Percentiles rank a stretch among this genome's conserved stretches.
phyloP scores from a whole-genome alignment of 768 basidiomycete species.

The Serendipita indica region DNA sequence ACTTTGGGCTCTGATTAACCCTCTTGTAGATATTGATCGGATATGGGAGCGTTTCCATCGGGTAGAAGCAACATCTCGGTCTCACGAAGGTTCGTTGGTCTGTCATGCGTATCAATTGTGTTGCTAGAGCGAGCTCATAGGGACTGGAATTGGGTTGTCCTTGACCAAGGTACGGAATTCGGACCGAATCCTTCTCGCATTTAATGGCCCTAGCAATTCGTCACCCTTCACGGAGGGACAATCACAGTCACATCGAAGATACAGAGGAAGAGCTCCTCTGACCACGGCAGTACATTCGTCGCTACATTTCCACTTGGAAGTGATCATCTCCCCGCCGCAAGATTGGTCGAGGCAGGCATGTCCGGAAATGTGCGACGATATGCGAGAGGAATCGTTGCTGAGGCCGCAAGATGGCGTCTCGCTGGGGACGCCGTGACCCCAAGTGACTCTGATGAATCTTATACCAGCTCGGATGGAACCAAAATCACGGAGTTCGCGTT shows the following conservation, averaged over 20 bases:
- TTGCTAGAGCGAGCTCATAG: slow-evolving; percentile 21
- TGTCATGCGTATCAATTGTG: too few species aligned
- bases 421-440: slow-evolving; percentile 12
- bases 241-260: slow-evolving; percentile 22
- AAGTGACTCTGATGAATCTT: slow-evolving; percentile 7
- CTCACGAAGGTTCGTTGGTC: too few species aligned
- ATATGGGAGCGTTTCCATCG: slow-evolving; percentile 28
- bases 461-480: background rate
- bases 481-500: background rate
- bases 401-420: slow-evolving; percentile 20
- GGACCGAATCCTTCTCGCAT: background rate
- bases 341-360: slow-evolving; percentile 16
- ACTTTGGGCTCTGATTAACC: background rate
- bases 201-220: slow-evolving; percentile 20
- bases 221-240: slow-evolving; percentile 25
- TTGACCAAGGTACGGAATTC: slow-evolving; percentile 20
- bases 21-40: slow-evolving; percentile 16
- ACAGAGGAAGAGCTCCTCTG: slow-evolving; percentile 19
- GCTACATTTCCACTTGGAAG: slow-evolving; percentile 23
- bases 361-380: slow-evolving; percentile 16
- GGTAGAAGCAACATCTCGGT: slow-evolving; percentile 14
- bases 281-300: slow-evolving; percentile 25
- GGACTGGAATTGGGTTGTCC: slow-evolving; percentile 27
- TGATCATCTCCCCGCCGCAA: slow-evolving; percentile 22
- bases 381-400: slow-evolving; percentile 25